Percentiles rank a stretch among this genome's conserved stretches.
Evolutionary conservation across 2,329 filamentous ascomycete species (phyloP).

Genomic region (Dryadomyces quercivorus): DNA sequence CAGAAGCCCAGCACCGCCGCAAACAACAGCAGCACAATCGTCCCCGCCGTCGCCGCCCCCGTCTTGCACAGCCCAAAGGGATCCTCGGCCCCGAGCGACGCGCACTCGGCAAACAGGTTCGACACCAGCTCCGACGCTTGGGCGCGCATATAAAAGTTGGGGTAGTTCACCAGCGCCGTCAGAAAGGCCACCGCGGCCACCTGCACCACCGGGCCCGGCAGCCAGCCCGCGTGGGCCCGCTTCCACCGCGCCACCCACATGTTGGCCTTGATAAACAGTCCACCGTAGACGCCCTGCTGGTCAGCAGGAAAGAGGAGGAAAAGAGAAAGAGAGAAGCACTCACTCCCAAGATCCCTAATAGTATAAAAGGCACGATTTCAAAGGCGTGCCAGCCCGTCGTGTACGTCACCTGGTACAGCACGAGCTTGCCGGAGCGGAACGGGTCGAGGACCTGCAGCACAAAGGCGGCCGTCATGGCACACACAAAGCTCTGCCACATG

Average conservation of each 20-base stretch:
- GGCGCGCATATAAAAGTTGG: conserved; percentile 90
- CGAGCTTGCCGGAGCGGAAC: conserved; percentile 88
- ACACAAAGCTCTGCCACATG: conserved; percentile 99
- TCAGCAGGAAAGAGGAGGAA: background rate
- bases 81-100: conserved; percentile 58
- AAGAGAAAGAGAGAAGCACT: conserved; percentile 13
- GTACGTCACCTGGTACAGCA: conserved; percentile 92
- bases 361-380: conserved; percentile 75
- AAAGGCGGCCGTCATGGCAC: conserved; percentile 96
- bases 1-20: conserved; percentile 76
- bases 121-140: conserved; percentile 87
- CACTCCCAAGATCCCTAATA: conserved; percentile 73
- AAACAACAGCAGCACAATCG: conserved; percentile 70
- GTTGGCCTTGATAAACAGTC: conserved; percentile 88
- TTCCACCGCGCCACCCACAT: conserved; percentile 78
- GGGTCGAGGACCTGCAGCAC: conserved; percentile 87
- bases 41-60: conserved; percentile 67
- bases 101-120: conserved; percentile 84
- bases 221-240: conserved; percentile 43
- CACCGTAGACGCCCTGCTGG: conserved; percentile 70
- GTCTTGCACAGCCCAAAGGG: conserved; percentile 84
- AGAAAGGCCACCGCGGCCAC: conserved; percentile 68
- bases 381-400: conserved; percentile 88
- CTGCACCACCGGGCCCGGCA: conserved; percentile 65
- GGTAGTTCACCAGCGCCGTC: conserved; percentile 85